Conservation (phyloP, 495 filamentous ascomycete species). For the Rostrohypoxylon terebratum region DNA sequence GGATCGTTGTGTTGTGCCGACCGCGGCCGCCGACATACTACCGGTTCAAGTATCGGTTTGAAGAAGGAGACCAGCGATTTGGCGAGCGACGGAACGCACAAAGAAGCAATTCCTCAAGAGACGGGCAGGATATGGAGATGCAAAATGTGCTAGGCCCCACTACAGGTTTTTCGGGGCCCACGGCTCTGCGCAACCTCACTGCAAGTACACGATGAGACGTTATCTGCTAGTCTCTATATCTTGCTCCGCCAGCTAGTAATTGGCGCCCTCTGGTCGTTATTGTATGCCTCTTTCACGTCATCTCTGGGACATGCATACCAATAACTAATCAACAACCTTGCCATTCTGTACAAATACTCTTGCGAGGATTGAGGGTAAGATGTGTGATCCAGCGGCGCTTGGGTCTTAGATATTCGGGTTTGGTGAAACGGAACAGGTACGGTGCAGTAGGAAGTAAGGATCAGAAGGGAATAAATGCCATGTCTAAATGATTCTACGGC, state of each 20-base stretch:
- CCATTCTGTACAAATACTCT: conserved; percentile 18
- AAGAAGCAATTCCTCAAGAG: conserved; percentile 15
- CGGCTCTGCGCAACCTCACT: conserved; percentile 47
- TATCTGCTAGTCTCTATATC: conserved; percentile 1
- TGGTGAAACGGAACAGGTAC: conserved; percentile 4
- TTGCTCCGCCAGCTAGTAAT: neutral
- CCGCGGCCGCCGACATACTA: conserved; percentile 91
- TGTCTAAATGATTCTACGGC: neutral
- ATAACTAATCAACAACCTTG: conserved; percentile 15
- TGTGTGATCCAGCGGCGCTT: neutral
- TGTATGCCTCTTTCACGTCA: conserved; percentile 16
- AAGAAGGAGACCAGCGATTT: conserved; percentile 87
- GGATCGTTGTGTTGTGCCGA: conserved; percentile 81
- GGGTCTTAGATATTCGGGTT: neutral
- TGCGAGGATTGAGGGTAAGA: neutral
- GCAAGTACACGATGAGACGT: conserved; percentile 31
- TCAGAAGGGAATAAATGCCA: neutral
- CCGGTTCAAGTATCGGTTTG: conserved; percentile 81
- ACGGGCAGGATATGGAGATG: conserved; percentile 58
- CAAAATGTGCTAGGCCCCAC: conserved; percentile 51
- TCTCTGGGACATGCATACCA: conserved; percentile 29
- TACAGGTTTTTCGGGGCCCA: conserved; percentile 52
- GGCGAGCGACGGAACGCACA: conserved; percentile 51
- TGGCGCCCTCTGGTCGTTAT: neutral
- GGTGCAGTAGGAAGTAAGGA: neutral